These are phyloP conservation scores for Balakata baccata DNA, from an alignment of 345 rosid genomes.

Conservation along the genomic window DNA sequence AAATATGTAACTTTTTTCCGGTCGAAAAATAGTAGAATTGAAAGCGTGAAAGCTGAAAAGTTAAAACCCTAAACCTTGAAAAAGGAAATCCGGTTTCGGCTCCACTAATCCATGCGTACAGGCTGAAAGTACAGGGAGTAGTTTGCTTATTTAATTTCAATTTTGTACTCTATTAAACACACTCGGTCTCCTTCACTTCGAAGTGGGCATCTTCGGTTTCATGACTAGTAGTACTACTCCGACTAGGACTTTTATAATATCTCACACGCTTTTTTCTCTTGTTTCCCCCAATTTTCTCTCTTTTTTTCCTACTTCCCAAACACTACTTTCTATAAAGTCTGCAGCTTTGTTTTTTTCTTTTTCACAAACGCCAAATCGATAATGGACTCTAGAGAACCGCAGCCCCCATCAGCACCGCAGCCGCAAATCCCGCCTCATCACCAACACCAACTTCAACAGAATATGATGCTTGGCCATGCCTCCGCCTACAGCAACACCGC, in stretches of 20 bases:
- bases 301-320: constrained; percentile 14
- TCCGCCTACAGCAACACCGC: constrained; percentile 6
- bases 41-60: no score
- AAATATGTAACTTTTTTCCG: no score
- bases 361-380: not conserved
- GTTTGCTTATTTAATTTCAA: no score
- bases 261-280: not conserved
- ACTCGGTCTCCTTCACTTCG: not conserved
- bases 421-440: constrained; percentile 5
- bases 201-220: not conserved
- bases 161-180: not conserved
- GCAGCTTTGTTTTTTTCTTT: not conserved
- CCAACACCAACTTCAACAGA: constrained; percentile 9
- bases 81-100: not conserved
- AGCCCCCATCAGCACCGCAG: constrained; percentile 11
- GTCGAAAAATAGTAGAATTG: no score
- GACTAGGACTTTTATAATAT: not conserved
- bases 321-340: not conserved
- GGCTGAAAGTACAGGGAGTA: no score
- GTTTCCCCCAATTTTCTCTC: not conserved
- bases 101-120: not conserved
- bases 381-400: constrained; percentile 18
- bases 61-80: not conserved
- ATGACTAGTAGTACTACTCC: not conserved
- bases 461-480: constrained; percentile 15